Conservation (phyloP, 176 grass and related monocot species). For the Oryza glaberrima region DNA sequence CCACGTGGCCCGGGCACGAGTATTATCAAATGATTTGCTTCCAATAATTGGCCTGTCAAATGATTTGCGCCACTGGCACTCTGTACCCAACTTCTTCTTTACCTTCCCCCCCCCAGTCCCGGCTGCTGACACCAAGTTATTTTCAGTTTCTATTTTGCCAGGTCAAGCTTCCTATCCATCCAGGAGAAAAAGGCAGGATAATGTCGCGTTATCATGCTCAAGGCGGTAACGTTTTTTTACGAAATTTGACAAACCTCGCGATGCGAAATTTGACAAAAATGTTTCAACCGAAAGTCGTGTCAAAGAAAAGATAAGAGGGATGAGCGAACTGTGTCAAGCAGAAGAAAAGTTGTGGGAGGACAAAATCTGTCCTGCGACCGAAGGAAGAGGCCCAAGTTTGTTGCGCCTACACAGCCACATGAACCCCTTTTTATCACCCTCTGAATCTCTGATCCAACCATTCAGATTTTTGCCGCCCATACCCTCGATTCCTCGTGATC, state of each 20-base stretch:
- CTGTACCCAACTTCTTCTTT: constrained; percentile 31
- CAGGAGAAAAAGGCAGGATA: background rate
- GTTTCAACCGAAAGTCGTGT: constrained; percentile 29
- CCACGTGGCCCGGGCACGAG: constrained; percentile 36
- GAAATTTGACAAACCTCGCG: background rate
- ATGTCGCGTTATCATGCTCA: too few species aligned
- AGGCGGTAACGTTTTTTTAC: background rate
- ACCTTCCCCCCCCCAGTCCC: background rate
- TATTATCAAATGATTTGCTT: constrained; percentile 47
- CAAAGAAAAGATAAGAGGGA: constrained; percentile 26
- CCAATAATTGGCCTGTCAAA: constrained; percentile 48
- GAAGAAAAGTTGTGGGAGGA: constrained; percentile 23
- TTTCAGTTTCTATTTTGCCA: background rate
- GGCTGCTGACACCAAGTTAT: background rate
- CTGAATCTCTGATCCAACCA: constrained; percentile 45
- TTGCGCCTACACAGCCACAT: constrained; percentile 42
- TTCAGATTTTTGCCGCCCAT: constrained; percentile 36
- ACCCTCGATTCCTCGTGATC: background rate
- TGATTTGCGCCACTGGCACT: constrained; percentile 36
- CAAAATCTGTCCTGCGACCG: background rate
- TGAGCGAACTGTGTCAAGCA: background rate
- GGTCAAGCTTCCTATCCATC: background rate
- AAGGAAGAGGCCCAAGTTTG: constrained; percentile 31
- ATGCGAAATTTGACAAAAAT: background rate
- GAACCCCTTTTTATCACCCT: background rate